phyloP scores from a whole-genome alignment of 495 filamentous ascomycete genomes.

The Penicillium silybi region DNA sequence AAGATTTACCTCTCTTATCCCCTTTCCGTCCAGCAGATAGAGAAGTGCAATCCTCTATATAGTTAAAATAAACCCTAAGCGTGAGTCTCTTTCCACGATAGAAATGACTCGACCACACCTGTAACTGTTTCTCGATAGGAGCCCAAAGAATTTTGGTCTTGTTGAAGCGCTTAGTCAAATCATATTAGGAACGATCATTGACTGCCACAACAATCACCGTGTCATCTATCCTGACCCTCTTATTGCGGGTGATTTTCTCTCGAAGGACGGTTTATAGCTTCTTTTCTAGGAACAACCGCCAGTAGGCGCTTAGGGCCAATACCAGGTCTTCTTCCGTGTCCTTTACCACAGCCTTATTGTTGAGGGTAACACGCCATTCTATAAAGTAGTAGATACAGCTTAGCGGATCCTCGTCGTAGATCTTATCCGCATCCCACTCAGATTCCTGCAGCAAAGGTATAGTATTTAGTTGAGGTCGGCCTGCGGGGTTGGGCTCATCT shows the following conservation, averaged over 20 bases:
- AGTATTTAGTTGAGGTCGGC: not conserved
- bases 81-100: slow-evolving; percentile 6
- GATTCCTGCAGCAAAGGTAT: not conserved
- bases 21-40: slow-evolving; percentile 1
- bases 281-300: not conserved
- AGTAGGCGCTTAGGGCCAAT: slow-evolving; percentile 14
- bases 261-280: slow-evolving; percentile 3
- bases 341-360: slow-evolving; percentile 23
- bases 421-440: slow-evolving; percentile 4
- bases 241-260: slow-evolving; percentile 3
- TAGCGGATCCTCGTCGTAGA: slow-evolving; percentile 26
- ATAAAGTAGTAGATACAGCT: slow-evolving; percentile 32
- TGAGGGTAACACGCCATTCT: slow-evolving; percentile 29
- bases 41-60: slow-evolving; percentile 2
- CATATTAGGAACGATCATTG: slow-evolving; percentile 11
- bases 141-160: slow-evolving; percentile 9
- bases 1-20: slow-evolving; percentile 20
- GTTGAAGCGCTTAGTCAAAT: slow-evolving; percentile 14
- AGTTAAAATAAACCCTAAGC: slow-evolving; percentile 10
- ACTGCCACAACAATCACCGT: slow-evolving; percentile 12
- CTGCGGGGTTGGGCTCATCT: not conserved
- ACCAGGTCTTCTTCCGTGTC: slow-evolving; percentile 23
- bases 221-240: slow-evolving; percentile 5
- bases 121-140: slow-evolving; percentile 8
- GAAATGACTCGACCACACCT: slow-evolving; percentile 3